Percentiles rank a stretch among this genome's conserved stretches.
phyloP scores from a whole-genome alignment of 176 grass and related monocot species.

The Dactylis glomerata region DNA sequence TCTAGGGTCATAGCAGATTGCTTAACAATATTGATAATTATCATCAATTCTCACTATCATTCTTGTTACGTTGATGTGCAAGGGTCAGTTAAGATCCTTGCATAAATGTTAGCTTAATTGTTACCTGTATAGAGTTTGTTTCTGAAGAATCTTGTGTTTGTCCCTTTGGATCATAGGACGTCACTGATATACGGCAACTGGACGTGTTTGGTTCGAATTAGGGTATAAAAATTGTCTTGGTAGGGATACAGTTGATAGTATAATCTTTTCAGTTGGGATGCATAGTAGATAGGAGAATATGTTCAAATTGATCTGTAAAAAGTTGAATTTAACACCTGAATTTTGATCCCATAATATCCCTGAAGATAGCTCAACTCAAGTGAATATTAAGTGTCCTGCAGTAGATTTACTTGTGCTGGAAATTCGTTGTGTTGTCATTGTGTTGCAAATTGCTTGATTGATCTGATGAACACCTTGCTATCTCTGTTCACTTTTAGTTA shows the following conservation, averaged over 20 bases:
- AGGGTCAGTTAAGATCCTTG: background rate
- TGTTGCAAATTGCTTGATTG: background rate
- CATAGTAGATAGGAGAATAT: background rate
- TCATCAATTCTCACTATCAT: background rate
- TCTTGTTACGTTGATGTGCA: background rate
- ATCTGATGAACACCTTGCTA: background rate
- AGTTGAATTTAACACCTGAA: background rate
- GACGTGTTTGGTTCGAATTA: background rate
- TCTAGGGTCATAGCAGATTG: background rate
- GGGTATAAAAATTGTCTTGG: background rate
- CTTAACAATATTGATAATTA: background rate
- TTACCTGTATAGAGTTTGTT: background rate
- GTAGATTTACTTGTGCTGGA: background rate
- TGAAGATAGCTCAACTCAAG: background rate
- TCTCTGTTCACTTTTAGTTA: background rate
- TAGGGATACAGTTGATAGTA: background rate
- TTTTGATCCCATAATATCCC: background rate
- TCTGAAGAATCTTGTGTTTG: background rate
- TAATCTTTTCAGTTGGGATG: background rate
- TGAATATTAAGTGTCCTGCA: background rate
- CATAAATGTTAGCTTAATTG: background rate
- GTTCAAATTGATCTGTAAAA: background rate
- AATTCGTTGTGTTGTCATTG: too few relatives aligned
- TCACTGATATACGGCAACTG: background rate
- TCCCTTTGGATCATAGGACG: background rate